Evolutionary conservation across 2,329 filamentous ascomycete genomes (phyloP).

Genomic region (Arthroderma uncinatum): DNA sequence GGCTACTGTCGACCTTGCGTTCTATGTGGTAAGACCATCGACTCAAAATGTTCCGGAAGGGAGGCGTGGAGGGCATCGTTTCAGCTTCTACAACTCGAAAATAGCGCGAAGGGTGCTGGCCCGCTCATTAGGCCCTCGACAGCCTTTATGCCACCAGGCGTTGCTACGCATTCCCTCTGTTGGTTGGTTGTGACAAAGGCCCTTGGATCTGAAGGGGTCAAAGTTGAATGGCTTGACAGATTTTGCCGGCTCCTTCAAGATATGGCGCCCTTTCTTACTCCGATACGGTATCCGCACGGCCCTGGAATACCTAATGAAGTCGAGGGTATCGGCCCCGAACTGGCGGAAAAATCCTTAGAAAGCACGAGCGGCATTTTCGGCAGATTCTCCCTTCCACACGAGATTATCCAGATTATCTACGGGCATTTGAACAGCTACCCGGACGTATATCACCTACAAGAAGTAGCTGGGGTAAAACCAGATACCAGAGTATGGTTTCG

Average conservation of each 20-base stretch:
- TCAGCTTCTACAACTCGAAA: constrained; percentile 2
- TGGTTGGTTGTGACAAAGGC: constrained; percentile 7
- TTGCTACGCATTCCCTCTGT: constrained; percentile 5
- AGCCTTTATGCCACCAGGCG: background rate
- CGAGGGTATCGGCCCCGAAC: background rate
- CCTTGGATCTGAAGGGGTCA: background rate
- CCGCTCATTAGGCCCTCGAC: background rate
- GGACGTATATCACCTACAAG: constrained; percentile 1
- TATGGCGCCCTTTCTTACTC: background rate
- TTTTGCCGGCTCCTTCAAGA: background rate
- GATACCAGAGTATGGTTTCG: constrained; percentile 1
- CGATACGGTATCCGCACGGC: background rate
- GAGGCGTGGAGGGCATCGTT: constrained; percentile 3
- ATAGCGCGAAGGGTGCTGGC: background rate
- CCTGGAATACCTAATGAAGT: background rate
- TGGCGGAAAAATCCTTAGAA: background rate
- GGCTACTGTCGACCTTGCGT: constrained; percentile 3
- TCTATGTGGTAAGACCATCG: constrained; percentile 1
- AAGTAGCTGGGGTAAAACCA: constrained; percentile 1
- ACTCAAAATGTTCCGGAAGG: background rate
- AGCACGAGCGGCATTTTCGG: background rate
- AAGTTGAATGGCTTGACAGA: background rate
- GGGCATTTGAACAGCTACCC: constrained; percentile 8
- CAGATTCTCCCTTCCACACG: constrained; percentile 5
- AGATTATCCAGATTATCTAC: constrained; percentile 9